phyloP scores from a whole-genome alignment of 805 yeast species.

The Starmerella geochares region DNA sequence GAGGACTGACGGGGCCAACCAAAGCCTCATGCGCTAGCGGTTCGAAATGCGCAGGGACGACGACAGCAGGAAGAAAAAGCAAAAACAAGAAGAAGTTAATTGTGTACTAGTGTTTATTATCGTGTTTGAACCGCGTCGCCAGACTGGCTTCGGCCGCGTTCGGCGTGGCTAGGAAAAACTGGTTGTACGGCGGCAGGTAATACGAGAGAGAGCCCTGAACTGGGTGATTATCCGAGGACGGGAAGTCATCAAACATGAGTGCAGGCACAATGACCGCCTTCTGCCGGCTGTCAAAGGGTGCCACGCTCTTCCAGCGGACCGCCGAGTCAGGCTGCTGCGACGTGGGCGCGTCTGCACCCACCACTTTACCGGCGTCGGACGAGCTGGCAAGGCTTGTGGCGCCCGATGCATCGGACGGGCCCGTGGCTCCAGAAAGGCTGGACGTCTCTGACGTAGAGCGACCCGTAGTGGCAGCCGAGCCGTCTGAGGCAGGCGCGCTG shows the following conservation, averaged over 20 bases:
- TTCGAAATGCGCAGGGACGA: too few species aligned
- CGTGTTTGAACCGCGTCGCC: background rate
- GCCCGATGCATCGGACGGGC: too few species aligned
- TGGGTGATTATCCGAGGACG: background rate
- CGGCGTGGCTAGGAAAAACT: conserved; percentile 2
- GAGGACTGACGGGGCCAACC: too few species aligned
- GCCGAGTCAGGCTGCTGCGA: background rate
- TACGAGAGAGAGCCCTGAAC: conserved; percentile 1
- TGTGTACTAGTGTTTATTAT: background rate
- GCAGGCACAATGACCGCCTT: background rate
- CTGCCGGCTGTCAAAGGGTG: background rate
- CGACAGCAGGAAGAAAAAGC: too few species aligned
- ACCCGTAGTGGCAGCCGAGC: too few species aligned
- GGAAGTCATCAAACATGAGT: background rate
- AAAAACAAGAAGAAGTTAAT: background rate
- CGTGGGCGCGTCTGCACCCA: background rate
- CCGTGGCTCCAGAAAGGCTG: too few species aligned
- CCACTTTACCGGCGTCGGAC: background rate
- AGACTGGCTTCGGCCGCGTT: background rate
- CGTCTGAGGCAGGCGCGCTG: too few species aligned
- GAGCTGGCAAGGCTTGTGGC: background rate
- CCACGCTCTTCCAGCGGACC: background rate
- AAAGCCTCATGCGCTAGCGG: too few species aligned
- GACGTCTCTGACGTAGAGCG: too few species aligned
- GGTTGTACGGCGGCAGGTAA: background rate